These are phyloP conservation scores for Limonium bicolor DNA, from an alignment of 148 eudicot species.

Conservation along the genomic window DNA sequence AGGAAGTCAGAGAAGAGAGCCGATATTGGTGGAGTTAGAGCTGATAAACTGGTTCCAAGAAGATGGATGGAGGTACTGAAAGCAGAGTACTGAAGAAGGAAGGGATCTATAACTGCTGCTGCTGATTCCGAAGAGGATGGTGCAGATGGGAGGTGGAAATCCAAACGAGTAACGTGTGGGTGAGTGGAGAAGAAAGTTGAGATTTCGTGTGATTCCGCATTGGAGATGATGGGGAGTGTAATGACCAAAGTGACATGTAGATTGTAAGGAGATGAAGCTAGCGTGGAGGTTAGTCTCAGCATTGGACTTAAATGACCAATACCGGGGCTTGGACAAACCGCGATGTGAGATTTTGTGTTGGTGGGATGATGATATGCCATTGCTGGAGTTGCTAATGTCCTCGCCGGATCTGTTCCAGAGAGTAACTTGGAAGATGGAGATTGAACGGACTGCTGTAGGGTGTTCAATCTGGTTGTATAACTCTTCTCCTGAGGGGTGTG, in stretches of 20 bases:
- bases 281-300: constrained; percentile 45
- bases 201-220: constrained; percentile 24
- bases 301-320: constrained; percentile 59
- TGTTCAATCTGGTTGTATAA: too few species aligned
- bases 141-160: constrained; percentile 15
- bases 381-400: too few species aligned
- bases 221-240: constrained; percentile 23
- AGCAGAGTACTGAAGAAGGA: constrained; percentile 24
- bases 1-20: constrained; percentile 25
- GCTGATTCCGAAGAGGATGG: constrained; percentile 7
- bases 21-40: constrained; percentile 25
- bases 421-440: too few species aligned
- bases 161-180: constrained; percentile 18
- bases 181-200: constrained; percentile 20
- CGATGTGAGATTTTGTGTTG: constrained; percentile 6
- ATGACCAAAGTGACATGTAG: constrained; percentile 21
- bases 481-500: too few species aligned
- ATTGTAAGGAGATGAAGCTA: constrained; percentile 12
- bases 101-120: constrained; percentile 39
- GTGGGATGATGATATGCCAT: too few species aligned
- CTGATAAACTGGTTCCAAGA: constrained; percentile 12
- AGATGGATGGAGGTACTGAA: constrained; percentile 20
- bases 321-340: constrained; percentile 44
- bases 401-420: too few species aligned
- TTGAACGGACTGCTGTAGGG: too few species aligned